Base-by-base conservation (phyloP, 2,329 filamentous ascomycete species). In the Fonsecaea erecta region DNA sequence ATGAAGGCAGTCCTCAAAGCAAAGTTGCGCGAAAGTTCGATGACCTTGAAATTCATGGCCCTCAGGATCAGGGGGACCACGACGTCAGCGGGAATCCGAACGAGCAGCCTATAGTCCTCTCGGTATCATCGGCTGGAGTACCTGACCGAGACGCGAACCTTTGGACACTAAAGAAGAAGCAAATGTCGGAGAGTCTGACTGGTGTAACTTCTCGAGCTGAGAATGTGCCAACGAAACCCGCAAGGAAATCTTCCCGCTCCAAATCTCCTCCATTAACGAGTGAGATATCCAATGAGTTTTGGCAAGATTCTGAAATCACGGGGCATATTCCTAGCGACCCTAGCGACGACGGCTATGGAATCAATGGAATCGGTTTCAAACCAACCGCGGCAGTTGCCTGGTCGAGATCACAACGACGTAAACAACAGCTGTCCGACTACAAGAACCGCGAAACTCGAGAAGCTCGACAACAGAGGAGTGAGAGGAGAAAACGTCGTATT, bases 321-420 rank as follows among this genome's bases (percentile, higher is more conserved):
- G 86, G 86, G 14, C 84, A 88, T 70, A 80, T 84, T 58, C 80
- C 81, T 2, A 80, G 77, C 3, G 84, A 86, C 60, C 83, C 84
- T 6, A 83, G 82, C 43, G 86, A 88, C 71, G 86, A 89, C 73
- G 86, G 86, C 2, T 84, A 85, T 61, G 86, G 86, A 4, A 83
- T 88, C 68, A 88, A 89, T 70, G 86, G 86, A 1, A 81, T 89
- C 62, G 86, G 86, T 0, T 89, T 88, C 74, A 82, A 81, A 64
- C 86, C 86, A 2, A 88, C 86, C 1, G 81, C 86, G 16, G 83
- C 85, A 46, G 82, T 86, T 32, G 85, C 85, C 1, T 84, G 84
- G 76, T 82, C 82, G 16, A 77, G 86, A 54, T 80, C 81, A 48
- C 83, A 86, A 73, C 83, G 80, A 71, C 79, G 86, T 63, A 81